Evolutionary conservation across 495 filamentous ascomycete species (phyloP), one percentile per base, ranked within the genome.

Genomic region (Neurospora intermedia): DNA sequence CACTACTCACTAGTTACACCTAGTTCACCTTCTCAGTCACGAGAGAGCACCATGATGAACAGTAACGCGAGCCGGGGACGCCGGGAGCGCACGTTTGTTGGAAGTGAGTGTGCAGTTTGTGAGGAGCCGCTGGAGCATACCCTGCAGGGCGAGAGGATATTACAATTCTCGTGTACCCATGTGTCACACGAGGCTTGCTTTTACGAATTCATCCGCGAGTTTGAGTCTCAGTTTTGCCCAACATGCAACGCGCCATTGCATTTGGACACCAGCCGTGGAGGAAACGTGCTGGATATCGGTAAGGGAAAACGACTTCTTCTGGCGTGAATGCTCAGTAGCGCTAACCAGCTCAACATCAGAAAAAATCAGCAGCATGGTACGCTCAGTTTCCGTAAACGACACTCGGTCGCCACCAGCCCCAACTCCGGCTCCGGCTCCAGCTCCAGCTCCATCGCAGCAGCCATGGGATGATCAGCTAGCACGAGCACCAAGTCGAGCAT

Each of bases 181-280:
- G 96, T 99, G 43, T 93, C 95, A 18, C 96, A 99, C 78, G 96
- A 98, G 80, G 96, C 96, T 23, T 99, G 96, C 83, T 99, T 99
- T 81, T 99, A 98, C 82, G 96, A 99, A 82, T 98, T 94, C 78
- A 96, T 99, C 76, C 92, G 93, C 74, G 95, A 97, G 80, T 92
- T 93, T 74, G 96, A 99, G 75, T 93, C 93, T 48, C 94, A 99
- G 77, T 94, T 91, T 80, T 99, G 96, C 81, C 96, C 96, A 45
- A 91, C 93, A 74, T 99, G 96, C 82, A 93, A 97, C 86, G 92
- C 93, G 73, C 94, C 96, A 43, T 82, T 99, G 35, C 94, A 94
- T 40, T 83, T 99, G 69, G 96, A 99, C 82, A 96, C 94, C 6
- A 98, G 94, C 81, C 89, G 96, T 70, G 96, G 96, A 48, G 96